Conservation (phyloP, 192 early-diverging fungal species). For the Gonapodya prolifera region DNA sequence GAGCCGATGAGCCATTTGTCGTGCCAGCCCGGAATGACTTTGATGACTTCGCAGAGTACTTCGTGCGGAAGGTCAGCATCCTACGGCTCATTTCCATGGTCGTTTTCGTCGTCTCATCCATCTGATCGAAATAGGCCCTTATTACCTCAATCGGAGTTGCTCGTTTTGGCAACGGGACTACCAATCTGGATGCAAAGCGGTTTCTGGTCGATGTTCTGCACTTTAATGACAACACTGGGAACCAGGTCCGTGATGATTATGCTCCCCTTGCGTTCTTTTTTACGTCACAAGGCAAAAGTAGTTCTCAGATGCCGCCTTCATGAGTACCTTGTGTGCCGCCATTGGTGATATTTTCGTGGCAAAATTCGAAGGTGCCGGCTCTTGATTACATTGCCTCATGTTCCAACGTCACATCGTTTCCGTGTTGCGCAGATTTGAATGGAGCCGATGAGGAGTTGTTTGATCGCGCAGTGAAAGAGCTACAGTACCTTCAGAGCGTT, state of each 20-base stretch:
- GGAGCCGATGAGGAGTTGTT: conserved; percentile 34
- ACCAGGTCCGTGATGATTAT: conserved; percentile 30
- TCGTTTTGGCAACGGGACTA: conserved; percentile 45
- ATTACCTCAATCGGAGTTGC: conserved; percentile 53
- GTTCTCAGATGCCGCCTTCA: not conserved
- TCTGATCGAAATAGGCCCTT: conserved; percentile 19
- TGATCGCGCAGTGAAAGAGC: conserved; percentile 44
- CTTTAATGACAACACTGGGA: conserved; percentile 90
- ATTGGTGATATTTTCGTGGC: not conserved
- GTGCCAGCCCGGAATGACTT: conserved; percentile 85
- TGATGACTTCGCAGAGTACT: conserved; percentile 75
- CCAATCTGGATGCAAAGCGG: conserved; percentile 44
- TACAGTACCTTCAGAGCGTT: conserved; percentile 61
- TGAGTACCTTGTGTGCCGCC: not conserved
- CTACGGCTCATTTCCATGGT: not conserved
- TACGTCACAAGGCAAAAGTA: not conserved
- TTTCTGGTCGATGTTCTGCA: conserved; percentile 65
- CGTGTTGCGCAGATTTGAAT: not conserved
- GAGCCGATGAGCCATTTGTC: conserved; percentile 25
- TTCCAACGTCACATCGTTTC: too few relatives aligned
- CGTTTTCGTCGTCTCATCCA: not conserved
- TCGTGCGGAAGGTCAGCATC: conserved; percentile 64
- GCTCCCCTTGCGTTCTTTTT: not conserved
- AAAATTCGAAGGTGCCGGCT: not conserved
- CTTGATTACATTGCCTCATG: too few relatives aligned